Conservation (phyloP, 1,284 basidiomycete genomes). For the Microbotryum intermedium region DNA sequence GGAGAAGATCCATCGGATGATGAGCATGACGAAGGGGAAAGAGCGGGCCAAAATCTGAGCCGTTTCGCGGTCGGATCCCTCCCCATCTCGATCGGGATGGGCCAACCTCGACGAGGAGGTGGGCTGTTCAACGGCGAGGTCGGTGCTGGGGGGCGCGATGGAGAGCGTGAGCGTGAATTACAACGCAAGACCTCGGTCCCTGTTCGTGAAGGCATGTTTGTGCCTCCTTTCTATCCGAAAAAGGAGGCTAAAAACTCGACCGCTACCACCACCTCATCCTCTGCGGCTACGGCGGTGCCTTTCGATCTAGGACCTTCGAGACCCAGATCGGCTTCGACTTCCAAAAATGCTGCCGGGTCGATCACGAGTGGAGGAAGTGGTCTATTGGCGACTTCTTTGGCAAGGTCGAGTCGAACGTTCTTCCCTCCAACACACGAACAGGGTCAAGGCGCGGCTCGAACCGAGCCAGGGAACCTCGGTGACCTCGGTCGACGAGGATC, state of each 20-base stretch:
- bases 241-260: neutral
- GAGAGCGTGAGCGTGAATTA: slow-evolving; percentile 5
- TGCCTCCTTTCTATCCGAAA: neutral
- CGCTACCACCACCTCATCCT: too few relatives aligned
- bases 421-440: too few relatives aligned
- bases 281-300: too few relatives aligned
- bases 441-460: neutral
- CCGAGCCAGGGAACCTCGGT: too few relatives aligned
- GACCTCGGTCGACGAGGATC: too few relatives aligned
- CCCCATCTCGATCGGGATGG: slow-evolving; percentile 23
- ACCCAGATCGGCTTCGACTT: neutral
- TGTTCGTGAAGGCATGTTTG: neutral
- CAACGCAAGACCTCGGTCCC: slow-evolving; percentile 3
- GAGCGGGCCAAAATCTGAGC: neutral
- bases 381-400: neutral
- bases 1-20: neutral
- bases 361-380: neutral
- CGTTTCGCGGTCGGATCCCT: slow-evolving; percentile 16
- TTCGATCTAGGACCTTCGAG: too few relatives aligned
- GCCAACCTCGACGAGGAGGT: neutral
- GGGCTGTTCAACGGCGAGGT: neutral
- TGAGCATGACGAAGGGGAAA: neutral
- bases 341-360: neutral
- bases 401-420: neutral
- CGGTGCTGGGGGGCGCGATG: neutral